A percentile compares a stretch with the other conserved stretches of the same genome.
These are phyloP conservation scores for Collybia sordida DNA, from an alignment of 768 basidiomycete species.

Conservation along the genomic window DNA sequence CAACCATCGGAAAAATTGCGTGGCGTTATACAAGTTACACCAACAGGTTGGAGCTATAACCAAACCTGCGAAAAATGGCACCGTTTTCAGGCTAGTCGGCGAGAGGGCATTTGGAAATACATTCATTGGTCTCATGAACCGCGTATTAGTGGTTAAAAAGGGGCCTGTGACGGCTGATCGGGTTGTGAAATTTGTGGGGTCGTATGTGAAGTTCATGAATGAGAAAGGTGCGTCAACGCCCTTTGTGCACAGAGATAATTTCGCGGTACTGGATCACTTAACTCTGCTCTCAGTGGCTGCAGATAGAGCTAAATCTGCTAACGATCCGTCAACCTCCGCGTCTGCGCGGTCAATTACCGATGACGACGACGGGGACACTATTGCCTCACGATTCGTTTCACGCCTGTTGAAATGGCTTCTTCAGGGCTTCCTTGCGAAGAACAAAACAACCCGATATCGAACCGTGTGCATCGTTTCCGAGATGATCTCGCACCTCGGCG, in stretches of 20 bases:
- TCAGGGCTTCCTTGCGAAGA: slow-evolving; percentile 85
- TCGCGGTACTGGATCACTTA: background rate
- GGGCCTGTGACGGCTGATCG: slow-evolving; percentile 80
- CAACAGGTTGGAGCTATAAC: slow-evolving; percentile 56
- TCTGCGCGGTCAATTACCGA: slow-evolving; percentile 24
- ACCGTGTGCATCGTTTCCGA: slow-evolving; percentile 81
- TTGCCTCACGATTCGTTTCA: slow-evolving; percentile 66
- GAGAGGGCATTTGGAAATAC: slow-evolving; percentile 77
- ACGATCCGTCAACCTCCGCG: slow-evolving; percentile 18
- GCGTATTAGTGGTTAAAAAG: slow-evolving; percentile 82
- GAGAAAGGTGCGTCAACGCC: slow-evolving; percentile 65
- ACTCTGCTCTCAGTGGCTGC: slow-evolving; percentile 21
- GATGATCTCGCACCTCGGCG: slow-evolving; percentile 81
- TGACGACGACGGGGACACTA: slow-evolving; percentile 60
- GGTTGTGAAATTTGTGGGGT: slow-evolving; percentile 81
- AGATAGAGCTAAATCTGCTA: slow-evolving; percentile 29
- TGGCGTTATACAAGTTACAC: slow-evolving; percentile 85
- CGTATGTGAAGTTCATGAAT: slow-evolving; percentile 79
- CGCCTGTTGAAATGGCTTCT: slow-evolving; percentile 72
- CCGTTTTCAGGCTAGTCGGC: slow-evolving; percentile 56
- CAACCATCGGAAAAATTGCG: slow-evolving; percentile 92
- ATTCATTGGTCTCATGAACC: slow-evolving; percentile 72
- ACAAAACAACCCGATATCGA: slow-evolving; percentile 85
- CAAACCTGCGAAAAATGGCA: slow-evolving; percentile 48
- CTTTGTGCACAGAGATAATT: background rate